phyloP scores from a whole-genome alignment of 306 rosid genomes.

The Gastrolobium villosum region DNA sequence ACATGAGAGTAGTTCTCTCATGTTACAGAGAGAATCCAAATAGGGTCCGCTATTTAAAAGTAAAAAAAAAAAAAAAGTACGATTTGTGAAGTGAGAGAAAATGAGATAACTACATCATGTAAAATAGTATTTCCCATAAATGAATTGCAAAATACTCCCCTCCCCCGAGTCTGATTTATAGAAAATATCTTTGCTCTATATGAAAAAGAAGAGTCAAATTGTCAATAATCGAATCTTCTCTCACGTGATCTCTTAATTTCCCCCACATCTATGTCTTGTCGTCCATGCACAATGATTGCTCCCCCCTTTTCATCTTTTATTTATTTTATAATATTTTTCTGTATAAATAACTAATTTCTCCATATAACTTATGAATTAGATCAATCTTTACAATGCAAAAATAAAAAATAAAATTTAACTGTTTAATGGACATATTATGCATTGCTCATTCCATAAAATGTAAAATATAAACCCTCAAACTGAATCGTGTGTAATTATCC shows the following conservation, averaged over 20 bases:
- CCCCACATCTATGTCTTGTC: conserved; percentile 5
- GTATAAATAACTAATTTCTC: neutral
- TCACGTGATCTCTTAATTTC: conserved; percentile 29
- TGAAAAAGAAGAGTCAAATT: neutral
- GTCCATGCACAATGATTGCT: conserved; percentile 27
- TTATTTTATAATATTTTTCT: neutral
- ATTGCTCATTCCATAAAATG: neutral
- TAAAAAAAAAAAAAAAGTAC: too few relatives aligned
- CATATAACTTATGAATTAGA: neutral
- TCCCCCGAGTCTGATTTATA: too few relatives aligned
- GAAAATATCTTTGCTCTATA: neutral
- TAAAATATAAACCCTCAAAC: too few relatives aligned
- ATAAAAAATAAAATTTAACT: neutral
- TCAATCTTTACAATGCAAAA: neutral
- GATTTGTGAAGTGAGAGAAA: too few relatives aligned
- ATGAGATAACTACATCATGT: too few relatives aligned
- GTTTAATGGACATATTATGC: neutral
- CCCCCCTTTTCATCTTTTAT: neutral
- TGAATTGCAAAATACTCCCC: too few relatives aligned
- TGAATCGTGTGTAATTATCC: too few relatives aligned
- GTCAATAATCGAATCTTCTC: conserved; percentile 31
- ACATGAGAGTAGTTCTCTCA: too few relatives aligned
- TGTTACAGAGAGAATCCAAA: too few relatives aligned
- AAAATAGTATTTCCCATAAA: too few relatives aligned
- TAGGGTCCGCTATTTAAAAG: too few relatives aligned